Conservation (phyloP, 495 filamentous ascomycete genomes). For the Physcia stellaris region DNA sequence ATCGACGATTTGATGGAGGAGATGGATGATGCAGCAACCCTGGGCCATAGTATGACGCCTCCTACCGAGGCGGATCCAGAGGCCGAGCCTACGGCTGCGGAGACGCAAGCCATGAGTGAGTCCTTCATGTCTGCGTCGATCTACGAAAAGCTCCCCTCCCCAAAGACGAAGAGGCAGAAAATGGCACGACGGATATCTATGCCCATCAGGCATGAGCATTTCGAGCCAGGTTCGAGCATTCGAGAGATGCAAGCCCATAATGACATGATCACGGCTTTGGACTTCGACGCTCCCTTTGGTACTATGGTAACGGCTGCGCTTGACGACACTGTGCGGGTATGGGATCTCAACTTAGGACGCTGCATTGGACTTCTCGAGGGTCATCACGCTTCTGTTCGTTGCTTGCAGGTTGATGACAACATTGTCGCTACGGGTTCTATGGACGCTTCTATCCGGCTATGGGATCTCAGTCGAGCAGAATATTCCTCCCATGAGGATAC, state of each 20-base stretch:
- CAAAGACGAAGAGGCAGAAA: conserved; percentile 50
- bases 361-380: conserved; percentile 86
- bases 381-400: conserved; percentile 85
- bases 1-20: conserved; percentile 76
- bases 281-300: conserved; percentile 93
- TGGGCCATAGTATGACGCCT: conserved; percentile 34
- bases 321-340: conserved; percentile 94
- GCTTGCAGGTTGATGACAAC: conserved; percentile 90
- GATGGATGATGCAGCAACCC: conserved; percentile 50
- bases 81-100: conserved; percentile 37
- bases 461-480: conserved; percentile 71
- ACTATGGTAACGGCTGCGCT: conserved; percentile 89
- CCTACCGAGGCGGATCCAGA: conserved; percentile 34
- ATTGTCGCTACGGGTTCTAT: conserved; percentile 89
- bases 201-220: conserved; percentile 92
- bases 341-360: conserved; percentile 86
- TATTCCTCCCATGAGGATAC: conserved; percentile 43
- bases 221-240: conserved; percentile 80
- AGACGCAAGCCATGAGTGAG: conserved; percentile 42
- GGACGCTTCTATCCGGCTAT: conserved; percentile 89
- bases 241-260: conserved; percentile 77
- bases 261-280: conserved; percentile 78
- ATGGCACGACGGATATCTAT: conserved; percentile 63
- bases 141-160: conserved; percentile 76
- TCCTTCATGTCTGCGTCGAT: conserved; percentile 97